phyloP scores from a whole-genome alignment of 441 rosid genomes.

The Gossypium davidsonii region DNA sequence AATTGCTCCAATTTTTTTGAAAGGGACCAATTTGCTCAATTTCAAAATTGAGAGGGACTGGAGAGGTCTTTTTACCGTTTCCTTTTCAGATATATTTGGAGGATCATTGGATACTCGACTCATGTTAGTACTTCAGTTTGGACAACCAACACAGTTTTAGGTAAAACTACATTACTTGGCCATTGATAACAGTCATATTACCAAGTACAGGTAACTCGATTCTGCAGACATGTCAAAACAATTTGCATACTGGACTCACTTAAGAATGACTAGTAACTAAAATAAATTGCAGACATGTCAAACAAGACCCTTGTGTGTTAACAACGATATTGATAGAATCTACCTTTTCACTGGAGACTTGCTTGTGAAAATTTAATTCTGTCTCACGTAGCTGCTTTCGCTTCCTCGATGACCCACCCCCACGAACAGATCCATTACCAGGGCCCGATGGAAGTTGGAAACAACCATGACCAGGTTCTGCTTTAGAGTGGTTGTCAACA shows the following conservation, averaged over 20 bases:
- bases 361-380: constrained; percentile 34
- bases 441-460: constrained; percentile 34
- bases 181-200: not conserved
- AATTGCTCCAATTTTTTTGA: too few relatives aligned
- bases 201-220: not conserved
- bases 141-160: not conserved
- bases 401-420: constrained; percentile 32
- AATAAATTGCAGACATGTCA: too few relatives aligned
- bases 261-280: too few relatives aligned
- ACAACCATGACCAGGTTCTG: constrained; percentile 29
- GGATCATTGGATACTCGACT: not conserved
- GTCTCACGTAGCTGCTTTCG: constrained; percentile 19
- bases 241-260: too few relatives aligned
- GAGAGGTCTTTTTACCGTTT: too few relatives aligned
- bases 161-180: not conserved
- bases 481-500: constrained; percentile 25
- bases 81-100: not conserved
- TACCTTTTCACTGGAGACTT: constrained; percentile 53
- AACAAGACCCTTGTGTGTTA: too few relatives aligned
- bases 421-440: constrained; percentile 28
- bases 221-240: too few relatives aligned
- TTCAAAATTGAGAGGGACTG: too few relatives aligned
- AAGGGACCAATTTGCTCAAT: too few relatives aligned
- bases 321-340: constrained; percentile 5
- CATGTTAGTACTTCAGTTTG: not conserved